Conservation (phyloP, 129 eudicot genomes). For the Tagetes erecta region DNA sequence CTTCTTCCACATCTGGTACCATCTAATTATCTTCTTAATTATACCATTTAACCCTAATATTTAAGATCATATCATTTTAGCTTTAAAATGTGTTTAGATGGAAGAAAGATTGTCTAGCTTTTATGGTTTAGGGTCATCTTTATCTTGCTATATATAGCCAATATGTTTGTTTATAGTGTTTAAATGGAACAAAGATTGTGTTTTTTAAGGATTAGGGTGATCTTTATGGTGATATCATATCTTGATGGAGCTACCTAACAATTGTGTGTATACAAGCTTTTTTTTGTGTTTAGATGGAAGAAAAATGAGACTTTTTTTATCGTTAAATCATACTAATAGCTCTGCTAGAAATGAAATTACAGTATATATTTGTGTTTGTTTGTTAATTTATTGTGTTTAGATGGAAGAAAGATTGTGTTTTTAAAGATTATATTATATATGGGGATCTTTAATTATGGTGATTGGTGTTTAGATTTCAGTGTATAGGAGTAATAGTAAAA, state of each 20-base stretch:
- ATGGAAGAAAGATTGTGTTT: too few relatives aligned
- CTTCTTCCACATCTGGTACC: constrained; percentile 68
- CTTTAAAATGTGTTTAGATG: constrained; percentile 16
- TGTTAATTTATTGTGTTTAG: too few relatives aligned
- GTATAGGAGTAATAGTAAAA: constrained; percentile 31
- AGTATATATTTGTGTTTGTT: too few relatives aligned
- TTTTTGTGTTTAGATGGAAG: too few relatives aligned
- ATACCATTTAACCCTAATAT: neutral
- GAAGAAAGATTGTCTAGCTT: neutral
- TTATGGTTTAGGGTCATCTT: neutral
- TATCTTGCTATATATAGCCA: neutral
- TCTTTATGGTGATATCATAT: neutral
- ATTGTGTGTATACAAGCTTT: too few relatives aligned
- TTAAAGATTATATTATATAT: too few relatives aligned
- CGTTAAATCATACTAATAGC: too few relatives aligned
- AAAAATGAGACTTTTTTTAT: too few relatives aligned
- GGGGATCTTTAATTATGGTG: neutral
- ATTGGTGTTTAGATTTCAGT: constrained; percentile 32
- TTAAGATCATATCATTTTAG: neutral
- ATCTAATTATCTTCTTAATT: too few relatives aligned
- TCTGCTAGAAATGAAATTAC: too few relatives aligned
- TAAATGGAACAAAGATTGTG: neutral
- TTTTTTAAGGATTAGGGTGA: neutral
- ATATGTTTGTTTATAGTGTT: neutral
- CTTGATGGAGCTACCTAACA: neutral